phyloP scores from a whole-genome alignment of 306 rosid species.

The Casuarina cunninghamiana region DNA sequence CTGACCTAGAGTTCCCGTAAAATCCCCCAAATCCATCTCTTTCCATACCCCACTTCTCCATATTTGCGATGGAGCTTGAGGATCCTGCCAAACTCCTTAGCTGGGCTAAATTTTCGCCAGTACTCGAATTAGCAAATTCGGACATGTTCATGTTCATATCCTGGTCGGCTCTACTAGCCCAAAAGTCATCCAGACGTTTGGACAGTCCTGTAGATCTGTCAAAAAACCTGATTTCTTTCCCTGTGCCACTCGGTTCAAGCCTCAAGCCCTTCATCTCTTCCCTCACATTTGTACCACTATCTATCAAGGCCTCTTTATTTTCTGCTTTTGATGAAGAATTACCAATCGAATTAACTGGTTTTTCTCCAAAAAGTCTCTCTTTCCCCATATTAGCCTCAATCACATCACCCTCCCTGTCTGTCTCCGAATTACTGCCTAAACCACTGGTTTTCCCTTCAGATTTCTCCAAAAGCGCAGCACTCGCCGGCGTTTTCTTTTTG shows the following conservation, averaged over 20 bases:
- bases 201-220: conserved; percentile 20
- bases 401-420: conserved; percentile 29
- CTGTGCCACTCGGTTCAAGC: conserved; percentile 26
- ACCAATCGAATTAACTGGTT: conserved; percentile 19
- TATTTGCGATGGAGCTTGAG: conserved; percentile 17
- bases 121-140: conserved; percentile 25
- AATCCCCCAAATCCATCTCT: conserved; percentile 31
- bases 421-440: conserved; percentile 20
- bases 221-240: conserved; percentile 20
- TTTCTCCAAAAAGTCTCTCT: conserved; percentile 31
- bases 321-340: conserved; percentile 30
- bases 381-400: conserved; percentile 26
- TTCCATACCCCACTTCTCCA: conserved; percentile 28
- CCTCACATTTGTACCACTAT: conserved; percentile 15
- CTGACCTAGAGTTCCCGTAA: conserved; percentile 20
- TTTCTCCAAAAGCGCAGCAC: conserved; percentile 7
- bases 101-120: conserved; percentile 12
- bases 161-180: conserved; percentile 24
- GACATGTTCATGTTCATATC: conserved; percentile 20
- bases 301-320: conserved; percentile 21
- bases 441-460: conserved; percentile 25
- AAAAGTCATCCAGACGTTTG: conserved; percentile 25
- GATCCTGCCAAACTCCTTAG: conserved; percentile 15
- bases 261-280: conserved; percentile 28
- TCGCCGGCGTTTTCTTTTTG: conserved; percentile 28